Evolutionary conservation across 2,329 filamentous ascomycete species (phyloP), one percentile per base, ranked within the genome.

Genomic region (Nemania serpens): DNA sequence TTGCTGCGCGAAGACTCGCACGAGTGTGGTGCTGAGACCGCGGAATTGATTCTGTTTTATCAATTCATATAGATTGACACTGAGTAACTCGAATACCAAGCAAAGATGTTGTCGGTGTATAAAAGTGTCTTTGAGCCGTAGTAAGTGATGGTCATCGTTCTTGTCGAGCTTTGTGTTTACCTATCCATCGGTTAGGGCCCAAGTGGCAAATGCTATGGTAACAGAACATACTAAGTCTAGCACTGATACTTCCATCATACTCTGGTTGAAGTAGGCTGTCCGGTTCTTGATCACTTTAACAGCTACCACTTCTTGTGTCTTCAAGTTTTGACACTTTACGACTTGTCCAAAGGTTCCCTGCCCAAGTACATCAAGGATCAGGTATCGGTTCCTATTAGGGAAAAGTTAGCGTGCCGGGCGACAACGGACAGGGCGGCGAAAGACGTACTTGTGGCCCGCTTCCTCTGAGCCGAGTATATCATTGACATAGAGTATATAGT

Each of bases 1-100:
- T 78, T 99, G 95, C 75, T 99, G 95, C 12, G 95, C 95, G 77
- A 99, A 99, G 18, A 99, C 95, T 59, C 95, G 90, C 47, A 99
- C 95, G 49, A 99, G 84, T 0, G 95, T 99, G 20, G 95, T 99
- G 78, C 95, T 98, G 66, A 99, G 81, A 57, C 95, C 95, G 68
- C 95, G 89, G 84, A 99, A 99, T 74, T 99, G 95, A 74, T 99
- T 99, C 77, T 99, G 95, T 80, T 99, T 99, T 80, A 99, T 99
- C 65, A 99, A 82, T 78, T 99, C 95, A 78, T 99, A 99, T 64
- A 99, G 78, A 74, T 99, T 99, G 75, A 99, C 95, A 70, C 94
- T 98, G 58, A 99, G 83, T 55, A 99, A 82, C 77, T 99, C 95
- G 73, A 98, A 98, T 25, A 97, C 94, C 63, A 99, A 81, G 75